A percentile compares a stretch with the other conserved stretches of the same genome.
Conservation (phyloP, 2,329 filamentous ascomycete species). For the Colletotrichum eremochloae region DNA sequence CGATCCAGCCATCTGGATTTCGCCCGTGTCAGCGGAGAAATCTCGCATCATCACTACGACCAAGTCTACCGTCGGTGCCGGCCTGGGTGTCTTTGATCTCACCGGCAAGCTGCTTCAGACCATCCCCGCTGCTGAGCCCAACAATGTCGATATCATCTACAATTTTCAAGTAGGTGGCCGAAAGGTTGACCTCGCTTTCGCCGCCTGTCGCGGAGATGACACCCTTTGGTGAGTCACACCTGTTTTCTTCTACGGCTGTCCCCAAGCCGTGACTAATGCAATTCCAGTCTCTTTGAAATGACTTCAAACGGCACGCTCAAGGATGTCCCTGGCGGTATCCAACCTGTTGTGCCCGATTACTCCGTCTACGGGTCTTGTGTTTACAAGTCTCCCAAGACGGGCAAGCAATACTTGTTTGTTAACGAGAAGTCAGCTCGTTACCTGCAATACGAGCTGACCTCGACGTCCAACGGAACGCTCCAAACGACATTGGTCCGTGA, state of each 20-base stretch:
- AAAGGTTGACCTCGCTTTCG: slow-evolving; percentile 62
- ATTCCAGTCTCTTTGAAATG: slow-evolving; percentile 62
- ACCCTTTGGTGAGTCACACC: slow-evolving; percentile 62
- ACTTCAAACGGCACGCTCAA: slow-evolving; percentile 59
- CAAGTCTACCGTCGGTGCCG: slow-evolving; percentile 63
- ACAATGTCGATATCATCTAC: slow-evolving; percentile 69
- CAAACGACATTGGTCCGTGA: slow-evolving; percentile 62
- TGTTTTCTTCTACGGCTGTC: not conserved
- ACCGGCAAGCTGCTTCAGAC: slow-evolving; percentile 61
- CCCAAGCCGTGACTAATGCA: not conserved
- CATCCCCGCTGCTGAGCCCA: slow-evolving; percentile 60
- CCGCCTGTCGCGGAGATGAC: slow-evolving; percentile 64
- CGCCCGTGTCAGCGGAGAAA: slow-evolving; percentile 53
- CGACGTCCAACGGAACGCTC: slow-evolving; percentile 56
- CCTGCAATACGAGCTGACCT: slow-evolving; percentile 64
- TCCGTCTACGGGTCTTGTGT: slow-evolving; percentile 66
- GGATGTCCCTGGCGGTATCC: slow-evolving; percentile 59
- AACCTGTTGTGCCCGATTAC: slow-evolving; percentile 60
- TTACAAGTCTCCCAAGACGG: slow-evolving; percentile 61
- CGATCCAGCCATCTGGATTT: slow-evolving; percentile 64
- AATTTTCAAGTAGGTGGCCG: slow-evolving; percentile 59
- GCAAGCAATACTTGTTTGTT: slow-evolving; percentile 67
- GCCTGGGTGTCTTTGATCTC: slow-evolving; percentile 64
- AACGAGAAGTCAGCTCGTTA: slow-evolving; percentile 68
- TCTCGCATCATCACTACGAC: slow-evolving; percentile 67